Evolutionary conservation across 768 basidiomycete genomes (phyloP).

Genomic region (Hydnum rufescens): DNA sequence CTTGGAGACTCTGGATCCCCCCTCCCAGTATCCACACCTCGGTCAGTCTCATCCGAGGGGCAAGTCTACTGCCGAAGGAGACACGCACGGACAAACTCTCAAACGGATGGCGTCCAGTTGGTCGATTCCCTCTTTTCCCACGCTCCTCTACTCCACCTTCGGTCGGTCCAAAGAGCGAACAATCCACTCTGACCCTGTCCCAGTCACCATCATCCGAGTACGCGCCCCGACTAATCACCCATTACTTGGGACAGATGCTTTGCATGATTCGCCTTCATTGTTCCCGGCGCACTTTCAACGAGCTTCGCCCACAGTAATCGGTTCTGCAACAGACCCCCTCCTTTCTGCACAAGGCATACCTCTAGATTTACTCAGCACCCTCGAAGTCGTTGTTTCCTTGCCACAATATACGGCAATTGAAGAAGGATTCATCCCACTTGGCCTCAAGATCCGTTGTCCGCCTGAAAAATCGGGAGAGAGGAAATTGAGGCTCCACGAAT

Average conservation of each 20-base stretch:
- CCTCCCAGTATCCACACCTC: not conserved
- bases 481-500: conserved; percentile 33
- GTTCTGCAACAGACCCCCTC: not conserved
- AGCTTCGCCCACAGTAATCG: conserved; percentile 20
- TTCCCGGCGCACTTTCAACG: conserved; percentile 25
- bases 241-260: not conserved
- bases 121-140: not conserved
- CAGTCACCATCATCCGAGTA: conserved; percentile 31
- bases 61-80: not conserved
- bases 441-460: conserved; percentile 31
- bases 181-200: conserved; percentile 22
- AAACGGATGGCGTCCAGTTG: not conserved
- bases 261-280: conserved; percentile 7
- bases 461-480: conserved; percentile 31
- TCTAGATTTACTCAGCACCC: conserved; percentile 32
- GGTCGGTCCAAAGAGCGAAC: conserved; percentile 18
- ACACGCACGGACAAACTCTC: not conserved
- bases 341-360: conserved; percentile 22
- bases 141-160: not conserved
- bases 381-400: conserved; percentile 44
- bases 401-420: conserved; percentile 34
- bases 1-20: conserved; percentile 26
- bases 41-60: not conserved
- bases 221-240: conserved; percentile 3
- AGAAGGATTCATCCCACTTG: conserved; percentile 31